These are phyloP conservation scores for Pneumocystis oryctolagi DNA, from an alignment of 1,139 yeast species.

Conservation along the genomic window DNA sequence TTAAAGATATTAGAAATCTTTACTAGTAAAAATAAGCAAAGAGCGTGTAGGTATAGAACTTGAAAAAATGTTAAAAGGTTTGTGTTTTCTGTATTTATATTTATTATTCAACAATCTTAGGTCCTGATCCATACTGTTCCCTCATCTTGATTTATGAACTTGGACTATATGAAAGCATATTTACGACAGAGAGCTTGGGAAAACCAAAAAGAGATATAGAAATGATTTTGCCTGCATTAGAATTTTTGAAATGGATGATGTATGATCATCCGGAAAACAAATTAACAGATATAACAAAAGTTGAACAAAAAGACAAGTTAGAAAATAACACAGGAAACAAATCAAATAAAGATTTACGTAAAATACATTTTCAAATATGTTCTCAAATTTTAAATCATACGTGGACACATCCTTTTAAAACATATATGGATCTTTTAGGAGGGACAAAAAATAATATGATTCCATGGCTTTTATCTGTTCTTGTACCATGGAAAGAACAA, in stretches of 20 bases:
- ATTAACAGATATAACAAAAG: slow-evolving; percentile 20
- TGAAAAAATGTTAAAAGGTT: slow-evolving; percentile 53
- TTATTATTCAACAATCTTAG: slow-evolving; percentile 2
- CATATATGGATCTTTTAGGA: slow-evolving; percentile 6
- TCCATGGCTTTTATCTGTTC: neutral
- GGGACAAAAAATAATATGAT: slow-evolving; percentile 5
- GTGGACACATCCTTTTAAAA: neutral
- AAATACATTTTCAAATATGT: slow-evolving; percentile 18
- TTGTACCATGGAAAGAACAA: slow-evolving; percentile 4
- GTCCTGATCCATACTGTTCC: slow-evolving; percentile 14
- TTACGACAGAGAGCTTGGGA: slow-evolving; percentile 1
- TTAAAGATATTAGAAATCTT: slow-evolving; percentile 25
- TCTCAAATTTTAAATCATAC: neutral
- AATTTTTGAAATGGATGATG: neutral
- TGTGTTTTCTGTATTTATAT: slow-evolving; percentile 33
- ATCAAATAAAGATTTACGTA: slow-evolving; percentile 21
- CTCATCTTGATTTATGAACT: slow-evolving; percentile 17
- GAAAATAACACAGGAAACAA: slow-evolving; percentile 23
- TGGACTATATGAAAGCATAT: slow-evolving; percentile 17
- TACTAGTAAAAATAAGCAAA: slow-evolving; percentile 62
- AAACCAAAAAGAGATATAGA: neutral
- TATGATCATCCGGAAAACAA: neutral
- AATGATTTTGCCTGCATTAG: neutral
- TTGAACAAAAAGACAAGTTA: neutral
- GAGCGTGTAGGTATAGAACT: slow-evolving; percentile 85